Evolutionary conservation across 257 asterid species (phyloP), one percentile per base, ranked within the genome.

Genomic region (Jaltomata sinuosa): DNA sequence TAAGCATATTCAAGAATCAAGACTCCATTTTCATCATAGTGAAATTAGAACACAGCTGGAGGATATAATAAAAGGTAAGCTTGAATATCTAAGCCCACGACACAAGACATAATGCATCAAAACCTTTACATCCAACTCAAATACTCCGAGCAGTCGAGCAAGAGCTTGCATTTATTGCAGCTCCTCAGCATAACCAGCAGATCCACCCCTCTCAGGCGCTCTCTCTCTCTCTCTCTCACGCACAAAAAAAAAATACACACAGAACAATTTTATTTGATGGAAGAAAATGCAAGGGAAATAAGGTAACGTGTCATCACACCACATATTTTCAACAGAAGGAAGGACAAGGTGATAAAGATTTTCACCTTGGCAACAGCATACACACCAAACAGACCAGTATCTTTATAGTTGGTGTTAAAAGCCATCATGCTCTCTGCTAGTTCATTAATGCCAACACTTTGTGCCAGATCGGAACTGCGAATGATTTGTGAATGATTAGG

Each of bases 391-490:
- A 95, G 87, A 57, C 98, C 98, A 21, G 98, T 94, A 91, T 95
- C 98, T 83, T 92, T 95, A 88, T 95, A 95, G 89, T 92, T 95
- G 84, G 94, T 93, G 84, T 92, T 95, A 87, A 95, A 95, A 71
- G 98, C 95, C 98, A 94, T 95, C 93, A 95, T 87, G 91, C 93
- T 94, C 86, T 95, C 98, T 4, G 97, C 98, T 81, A 94, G 80
- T 87, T 92, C 98, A 82, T 93, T 92, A 85, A 94, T 94, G 87
- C 90, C 93, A 88, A 91, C 87, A 85, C 87, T 91, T 87, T 94
- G 97, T 7, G 90, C 98, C 71, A 95, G 96, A 88, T 84, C 87
- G 83, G 98, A 92, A 52, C 98, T 95, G 93, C 52, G 85, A 50
- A 85, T 16, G 83, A 29, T 47, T 85, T 95, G 93, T 47, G 85